Evolutionary conservation across 2,329 filamentous ascomycete genomes (phyloP).

Genomic region (Alternaria conjuncta): DNA sequence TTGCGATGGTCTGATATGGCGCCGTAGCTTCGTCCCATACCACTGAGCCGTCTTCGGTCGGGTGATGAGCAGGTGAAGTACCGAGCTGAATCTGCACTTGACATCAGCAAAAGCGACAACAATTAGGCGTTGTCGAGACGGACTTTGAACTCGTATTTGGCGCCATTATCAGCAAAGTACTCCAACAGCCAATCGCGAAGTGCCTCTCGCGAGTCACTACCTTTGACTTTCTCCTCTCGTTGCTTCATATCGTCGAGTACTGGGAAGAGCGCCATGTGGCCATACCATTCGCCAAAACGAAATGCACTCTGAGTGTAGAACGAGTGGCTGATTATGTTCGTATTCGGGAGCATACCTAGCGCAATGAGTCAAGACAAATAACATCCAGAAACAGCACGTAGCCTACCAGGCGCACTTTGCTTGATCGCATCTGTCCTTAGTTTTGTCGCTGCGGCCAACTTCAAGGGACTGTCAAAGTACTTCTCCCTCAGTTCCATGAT

Average conservation of each 20-base stretch:
- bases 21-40: constrained; percentile 41
- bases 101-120: not conserved
- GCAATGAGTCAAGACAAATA: not conserved
- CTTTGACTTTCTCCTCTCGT: constrained; percentile 25
- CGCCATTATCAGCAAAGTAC: constrained; percentile 23
- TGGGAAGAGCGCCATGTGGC: constrained; percentile 38
- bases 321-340: constrained; percentile 45
- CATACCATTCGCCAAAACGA: constrained; percentile 37
- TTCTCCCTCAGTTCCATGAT: constrained; percentile 40
- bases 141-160: constrained; percentile 39
- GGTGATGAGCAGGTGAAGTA: constrained; percentile 34
- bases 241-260: constrained; percentile 26
- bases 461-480: constrained; percentile 27
- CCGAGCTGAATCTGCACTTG: constrained; percentile 37
- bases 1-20: constrained; percentile 39
- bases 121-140: not conserved
- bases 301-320: constrained; percentile 43
- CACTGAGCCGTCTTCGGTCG: constrained; percentile 38
- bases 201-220: constrained; percentile 26
- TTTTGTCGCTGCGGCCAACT: not conserved
- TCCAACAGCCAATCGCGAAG: constrained; percentile 37
- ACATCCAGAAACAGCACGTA: constrained; percentile 2
- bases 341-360: constrained; percentile 30
- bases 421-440: constrained; percentile 37
- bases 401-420: constrained; percentile 34